A percentile compares a stretch with the other conserved stretches of the same genome.
These are phyloP conservation scores for Pythium insidiosum DNA, from an alignment of 352 stramenopile species.

Conservation along the genomic window DNA sequence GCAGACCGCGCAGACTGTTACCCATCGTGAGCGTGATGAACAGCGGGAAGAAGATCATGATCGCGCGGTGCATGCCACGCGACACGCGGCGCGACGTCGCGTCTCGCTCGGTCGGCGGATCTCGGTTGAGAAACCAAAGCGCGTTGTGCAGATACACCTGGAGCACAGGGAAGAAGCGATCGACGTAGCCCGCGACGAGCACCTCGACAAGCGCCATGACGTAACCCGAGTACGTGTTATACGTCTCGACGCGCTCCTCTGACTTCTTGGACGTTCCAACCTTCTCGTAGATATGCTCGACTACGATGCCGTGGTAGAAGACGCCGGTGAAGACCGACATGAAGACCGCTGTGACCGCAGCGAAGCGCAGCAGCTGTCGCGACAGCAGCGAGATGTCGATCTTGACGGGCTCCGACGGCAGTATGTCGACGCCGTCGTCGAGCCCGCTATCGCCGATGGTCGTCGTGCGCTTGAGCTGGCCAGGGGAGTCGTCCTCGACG, in stretches of 20 bases:
- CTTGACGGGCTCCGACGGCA: neutral
- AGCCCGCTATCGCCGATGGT: conserved; percentile 1
- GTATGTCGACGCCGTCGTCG: conserved; percentile 3
- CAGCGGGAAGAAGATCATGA: conserved; percentile 30
- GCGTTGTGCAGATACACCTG: conserved; percentile 41
- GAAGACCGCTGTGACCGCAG: conserved; percentile 14
- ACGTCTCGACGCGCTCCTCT: conserved; percentile 24
- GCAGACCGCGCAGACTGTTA: conserved; percentile 40
- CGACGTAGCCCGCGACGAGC: conserved; percentile 23
- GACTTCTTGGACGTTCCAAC: conserved; percentile 22
- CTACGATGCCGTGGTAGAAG: conserved; percentile 18
- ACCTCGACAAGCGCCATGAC: conserved; percentile 36
- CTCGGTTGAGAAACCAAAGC: conserved; percentile 23
- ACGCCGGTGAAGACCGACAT: conserved; percentile 26
- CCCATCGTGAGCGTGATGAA: conserved; percentile 29
- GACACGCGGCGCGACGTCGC: conserved; percentile 8
- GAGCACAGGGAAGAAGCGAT: conserved; percentile 27
- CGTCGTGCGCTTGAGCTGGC: neutral
- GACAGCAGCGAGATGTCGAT: conserved; percentile 20
- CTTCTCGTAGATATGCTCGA: conserved; percentile 28
- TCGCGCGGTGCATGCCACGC: neutral
- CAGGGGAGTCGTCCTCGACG: neutral
- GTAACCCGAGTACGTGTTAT: conserved; percentile 37
- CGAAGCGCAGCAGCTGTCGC: conserved; percentile 16
- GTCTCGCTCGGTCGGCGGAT: conserved; percentile 1